Conservation (phyloP, 2,329 filamentous ascomycete species). For the Fusarium sp. region DNA sequence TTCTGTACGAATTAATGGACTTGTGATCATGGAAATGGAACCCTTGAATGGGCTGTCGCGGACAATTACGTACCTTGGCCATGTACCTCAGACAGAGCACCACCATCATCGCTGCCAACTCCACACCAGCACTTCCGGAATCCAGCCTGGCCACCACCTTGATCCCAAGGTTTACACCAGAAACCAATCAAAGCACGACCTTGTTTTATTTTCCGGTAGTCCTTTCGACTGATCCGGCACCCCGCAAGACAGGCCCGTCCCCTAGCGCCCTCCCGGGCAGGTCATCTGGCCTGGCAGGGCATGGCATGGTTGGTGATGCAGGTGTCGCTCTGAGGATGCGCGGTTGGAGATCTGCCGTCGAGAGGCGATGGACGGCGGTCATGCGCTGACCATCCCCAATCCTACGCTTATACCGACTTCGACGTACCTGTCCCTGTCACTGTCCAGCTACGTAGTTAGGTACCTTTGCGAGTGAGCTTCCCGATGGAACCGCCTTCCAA, state of each 20-base stretch:
- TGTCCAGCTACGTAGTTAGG: not conserved
- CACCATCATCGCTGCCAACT: constrained; percentile 21
- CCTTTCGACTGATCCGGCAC: constrained; percentile 25
- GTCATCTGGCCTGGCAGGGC: constrained; percentile 37
- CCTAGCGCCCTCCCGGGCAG: constrained; percentile 31
- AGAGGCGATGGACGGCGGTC: not conserved
- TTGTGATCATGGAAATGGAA: not conserved
- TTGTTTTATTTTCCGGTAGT: constrained; percentile 36
- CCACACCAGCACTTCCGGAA: not conserved
- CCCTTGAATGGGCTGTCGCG: not conserved
- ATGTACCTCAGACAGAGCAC: constrained; percentile 27
- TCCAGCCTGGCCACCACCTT: constrained; percentile 22
- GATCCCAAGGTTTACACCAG: constrained; percentile 8
- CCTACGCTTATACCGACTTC: not conserved
- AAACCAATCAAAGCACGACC: constrained; percentile 28
- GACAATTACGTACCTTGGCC: constrained; percentile 22
- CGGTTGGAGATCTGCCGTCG: not conserved
- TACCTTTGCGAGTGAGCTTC: not conserved
- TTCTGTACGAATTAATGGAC: not conserved
- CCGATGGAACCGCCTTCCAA: not conserved
- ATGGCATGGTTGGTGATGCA: constrained; percentile 21
- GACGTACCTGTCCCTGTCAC: not conserved
- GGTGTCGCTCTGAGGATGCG: constrained; percentile 6
- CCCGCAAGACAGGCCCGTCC: constrained; percentile 7
- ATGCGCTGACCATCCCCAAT: not conserved